A percentile compares a stretch with the other conserved stretches of the same genome.
phyloP scores from a whole-genome alignment of 345 rosid species.

The Brassica nigra region DNA sequence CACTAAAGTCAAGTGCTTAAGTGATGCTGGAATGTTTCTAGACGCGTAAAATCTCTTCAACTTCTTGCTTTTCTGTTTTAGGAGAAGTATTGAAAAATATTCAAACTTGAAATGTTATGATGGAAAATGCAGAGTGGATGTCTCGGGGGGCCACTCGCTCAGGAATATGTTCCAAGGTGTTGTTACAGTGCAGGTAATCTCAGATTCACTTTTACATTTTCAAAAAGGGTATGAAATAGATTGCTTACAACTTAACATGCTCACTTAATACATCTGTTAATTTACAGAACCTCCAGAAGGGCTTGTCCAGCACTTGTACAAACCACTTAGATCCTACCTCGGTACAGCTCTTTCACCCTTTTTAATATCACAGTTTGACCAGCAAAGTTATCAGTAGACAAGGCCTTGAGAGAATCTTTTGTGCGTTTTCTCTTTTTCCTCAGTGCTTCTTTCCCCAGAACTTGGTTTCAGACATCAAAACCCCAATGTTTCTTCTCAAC shows the following conservation, averaged over 20 bases:
- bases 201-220: background rate
- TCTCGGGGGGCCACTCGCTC: constrained; percentile 75
- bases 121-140: constrained; percentile 60
- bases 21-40: constrained; percentile 94
- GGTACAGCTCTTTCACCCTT: constrained; percentile 44
- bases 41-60: constrained; percentile 56
- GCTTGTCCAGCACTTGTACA: constrained; percentile 70
- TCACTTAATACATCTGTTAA: constrained; percentile 8
- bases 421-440: constrained; percentile 3
- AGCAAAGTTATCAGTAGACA: constrained; percentile 2
- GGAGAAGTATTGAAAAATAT: background rate
- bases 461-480: constrained; percentile 58
- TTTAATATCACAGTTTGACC: background rate
- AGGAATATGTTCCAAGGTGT: constrained; percentile 69
- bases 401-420: constrained; percentile 14
- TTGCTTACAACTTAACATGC: background rate
- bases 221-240: background rate
- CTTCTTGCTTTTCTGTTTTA: background rate
- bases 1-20: constrained; percentile 83
- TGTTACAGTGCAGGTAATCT: constrained; percentile 76
- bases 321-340: constrained; percentile 77
- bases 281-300: constrained; percentile 62
- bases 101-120: constrained; percentile 19
- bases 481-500: constrained; percentile 80
- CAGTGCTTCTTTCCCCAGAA: constrained; percentile 96